These are phyloP conservation scores for Letharia lupina DNA, from an alignment of 495 filamentous ascomycete species.

Conservation along the genomic window DNA sequence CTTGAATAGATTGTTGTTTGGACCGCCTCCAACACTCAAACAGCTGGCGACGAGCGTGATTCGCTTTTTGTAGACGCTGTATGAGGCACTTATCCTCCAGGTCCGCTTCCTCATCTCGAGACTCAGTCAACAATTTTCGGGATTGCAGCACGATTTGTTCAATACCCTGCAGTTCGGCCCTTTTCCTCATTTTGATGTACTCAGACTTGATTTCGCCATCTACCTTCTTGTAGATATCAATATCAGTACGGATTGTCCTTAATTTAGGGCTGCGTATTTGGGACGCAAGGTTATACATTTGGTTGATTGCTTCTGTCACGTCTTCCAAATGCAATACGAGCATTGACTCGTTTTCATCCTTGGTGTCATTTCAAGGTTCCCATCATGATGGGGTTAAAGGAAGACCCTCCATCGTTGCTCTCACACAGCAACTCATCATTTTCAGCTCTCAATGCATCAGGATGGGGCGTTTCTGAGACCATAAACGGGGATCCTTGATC, in stretches of 20 bases:
- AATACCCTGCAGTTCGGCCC: not conserved
- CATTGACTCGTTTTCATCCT: not conserved
- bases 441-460: not conserved
- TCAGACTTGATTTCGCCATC: not conserved
- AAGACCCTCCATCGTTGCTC: not conserved
- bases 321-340: conserved; percentile 8
- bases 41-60: conserved; percentile 24
- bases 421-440: not conserved
- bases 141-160: not conserved
- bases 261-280: conserved; percentile 24
- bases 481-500: not conserved
- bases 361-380: not conserved
- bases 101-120: too few species aligned
- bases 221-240: conserved; percentile 4
- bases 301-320: conserved; percentile 20
- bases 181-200: not conserved
- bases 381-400: not conserved
- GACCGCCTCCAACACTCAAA: conserved; percentile 25
- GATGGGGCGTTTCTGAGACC: not conserved
- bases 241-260: conserved; percentile 7
- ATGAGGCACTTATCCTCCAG: conserved; percentile 18
- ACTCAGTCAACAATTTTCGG: not conserved
- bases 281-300: conserved; percentile 22
- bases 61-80: conserved; percentile 19
- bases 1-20: not conserved